A percentile compares a stretch with the other conserved stretches of the same genome.
Evolutionary conservation across 345 rosid genomes (phyloP).

Genomic region (Passiflora organensis): DNA sequence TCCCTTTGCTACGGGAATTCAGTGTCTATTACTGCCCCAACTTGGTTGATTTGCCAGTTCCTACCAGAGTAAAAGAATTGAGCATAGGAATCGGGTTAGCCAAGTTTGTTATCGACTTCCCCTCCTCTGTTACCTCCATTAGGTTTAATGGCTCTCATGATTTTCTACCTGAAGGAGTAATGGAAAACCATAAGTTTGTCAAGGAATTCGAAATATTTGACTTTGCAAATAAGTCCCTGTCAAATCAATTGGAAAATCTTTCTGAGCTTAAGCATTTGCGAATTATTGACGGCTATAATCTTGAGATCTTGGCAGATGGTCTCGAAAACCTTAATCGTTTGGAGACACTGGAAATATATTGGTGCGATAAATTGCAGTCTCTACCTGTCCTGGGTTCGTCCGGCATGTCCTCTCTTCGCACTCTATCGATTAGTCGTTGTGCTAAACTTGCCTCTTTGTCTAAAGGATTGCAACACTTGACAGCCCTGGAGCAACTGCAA

Average conservation of each 20-base stretch:
- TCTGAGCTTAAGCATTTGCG: not conserved
- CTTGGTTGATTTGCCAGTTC: slow-evolving; percentile 1
- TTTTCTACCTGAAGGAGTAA: not conserved
- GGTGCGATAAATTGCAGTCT: not conserved
- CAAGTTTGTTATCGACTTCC: not conserved
- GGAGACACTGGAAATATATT: not conserved
- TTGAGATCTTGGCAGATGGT: slow-evolving; percentile 14
- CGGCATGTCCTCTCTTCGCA: not conserved
- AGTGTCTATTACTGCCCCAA: not conserved
- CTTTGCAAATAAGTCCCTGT: slow-evolving; percentile 1
- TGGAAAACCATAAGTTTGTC: not conserved
- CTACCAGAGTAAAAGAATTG: slow-evolving; percentile 1
- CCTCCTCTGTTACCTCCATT: not conserved
- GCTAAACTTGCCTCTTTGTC: not conserved
- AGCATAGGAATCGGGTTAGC: not conserved
- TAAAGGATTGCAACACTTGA: not conserved
- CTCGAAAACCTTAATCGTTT: not conserved
- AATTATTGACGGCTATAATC: not conserved
- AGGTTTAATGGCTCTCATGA: not conserved
- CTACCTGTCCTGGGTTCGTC: not conserved
- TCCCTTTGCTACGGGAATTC: slow-evolving; percentile 4
- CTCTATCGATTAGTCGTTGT: not conserved
- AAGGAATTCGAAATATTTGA: not conserved
- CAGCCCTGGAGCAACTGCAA: fast-evolving
- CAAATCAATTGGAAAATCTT: slow-evolving; percentile 9